Evolutionary conservation across 345 rosid species (phyloP), one percentile per base, ranked within the genome.

Genomic region (Brassica rapa): DNA sequence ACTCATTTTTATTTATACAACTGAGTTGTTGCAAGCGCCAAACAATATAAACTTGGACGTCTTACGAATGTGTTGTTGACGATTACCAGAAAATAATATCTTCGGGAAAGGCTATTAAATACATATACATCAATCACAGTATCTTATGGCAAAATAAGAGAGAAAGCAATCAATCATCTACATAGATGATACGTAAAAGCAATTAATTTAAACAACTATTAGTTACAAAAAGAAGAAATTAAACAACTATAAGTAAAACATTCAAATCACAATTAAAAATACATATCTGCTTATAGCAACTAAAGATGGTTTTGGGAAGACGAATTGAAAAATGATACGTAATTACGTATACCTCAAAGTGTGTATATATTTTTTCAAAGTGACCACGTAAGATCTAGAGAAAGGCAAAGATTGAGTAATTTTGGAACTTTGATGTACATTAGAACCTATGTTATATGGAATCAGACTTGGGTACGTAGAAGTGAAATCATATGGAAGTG

Each of bases 11-110:
- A 5, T 67, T 12, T 30, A 60, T 68, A 5, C 25, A 68, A 30
- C 30, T 61, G 33, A 55, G 66, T 68, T 70, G 23, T 70, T 62
- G 70, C 63, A 62, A 70, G 41, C 57, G 55, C 25, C 1, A 32
- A 33, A 14, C 29, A 51, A 46, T n/a, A 3, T 3, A 51, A 24
- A 53, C 64, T 25, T 70, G 56, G 29, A 70, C 43, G 41, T 70
- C 51, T 70, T 35, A 62, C 70, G 71, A 70, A 77, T 49, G 39
- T 70, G 30, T 24, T 15, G 64, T 62, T 66, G 55, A 77, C 24
- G 27, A 77, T 24, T 70, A 70, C 74, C 63, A 76, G 51, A 69
- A 68, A 76, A 0, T 14, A 62, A 32, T 23, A 68, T 41, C 49
- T 76, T 46, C 3, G 37, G 61, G 51, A 62, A 70, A 62, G 4